phyloP scores from a whole-genome alignment of 768 basidiomycete genomes.

The Russula vinacea region DNA sequence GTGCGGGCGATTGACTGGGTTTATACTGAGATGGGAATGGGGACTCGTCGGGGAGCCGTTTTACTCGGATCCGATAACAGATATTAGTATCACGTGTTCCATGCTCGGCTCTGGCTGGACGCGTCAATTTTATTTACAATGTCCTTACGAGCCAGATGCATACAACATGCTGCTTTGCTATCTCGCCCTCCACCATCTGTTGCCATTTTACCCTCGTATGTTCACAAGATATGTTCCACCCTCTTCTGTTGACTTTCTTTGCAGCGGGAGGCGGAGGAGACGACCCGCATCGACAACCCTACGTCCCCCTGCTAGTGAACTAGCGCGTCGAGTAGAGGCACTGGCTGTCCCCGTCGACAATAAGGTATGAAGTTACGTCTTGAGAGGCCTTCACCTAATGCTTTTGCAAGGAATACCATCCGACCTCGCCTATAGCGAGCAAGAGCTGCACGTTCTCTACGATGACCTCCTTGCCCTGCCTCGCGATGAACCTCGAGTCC shows the following conservation, averaged over 20 bases:
- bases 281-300: background rate
- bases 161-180: constrained; percentile 7
- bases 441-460: constrained; percentile 42
- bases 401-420: constrained; percentile 1
- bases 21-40: constrained; percentile 5
- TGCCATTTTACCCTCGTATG: background rate
- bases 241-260: background rate
- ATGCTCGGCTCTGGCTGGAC: background rate
- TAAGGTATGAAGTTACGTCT: background rate
- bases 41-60: background rate
- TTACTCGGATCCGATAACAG: constrained; percentile 1
- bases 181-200: background rate
- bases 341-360: constrained; percentile 5
- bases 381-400: background rate
- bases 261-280: constrained; percentile 5
- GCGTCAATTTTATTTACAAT: background rate
- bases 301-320: constrained; percentile 1
- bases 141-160: constrained; percentile 1
- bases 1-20: background rate
- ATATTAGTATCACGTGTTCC: background rate
- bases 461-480: constrained; percentile 40
- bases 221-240: background rate
- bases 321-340: constrained; percentile 26
- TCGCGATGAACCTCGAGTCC: constrained; percentile 15
- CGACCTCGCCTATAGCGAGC: constrained; percentile 36